Evolutionary conservation across 1,284 basidiomycete species (phyloP).

Genomic region (Cutaneotrichosporon spelunceum): DNA sequence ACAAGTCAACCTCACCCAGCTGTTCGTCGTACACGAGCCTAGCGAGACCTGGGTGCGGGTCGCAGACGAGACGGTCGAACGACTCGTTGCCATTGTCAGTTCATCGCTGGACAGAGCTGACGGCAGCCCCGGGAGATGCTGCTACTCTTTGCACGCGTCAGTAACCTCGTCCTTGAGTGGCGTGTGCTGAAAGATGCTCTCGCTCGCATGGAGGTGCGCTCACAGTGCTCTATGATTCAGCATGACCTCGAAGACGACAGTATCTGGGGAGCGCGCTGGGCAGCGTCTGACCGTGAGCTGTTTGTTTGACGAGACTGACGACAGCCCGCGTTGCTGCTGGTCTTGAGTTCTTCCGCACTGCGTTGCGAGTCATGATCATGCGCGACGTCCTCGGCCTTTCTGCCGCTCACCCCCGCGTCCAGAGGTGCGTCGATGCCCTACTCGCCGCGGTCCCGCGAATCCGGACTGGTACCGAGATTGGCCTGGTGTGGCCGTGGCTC

Average conservation of each 20-base stretch:
- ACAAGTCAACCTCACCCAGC: background rate
- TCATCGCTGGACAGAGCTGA: background rate
- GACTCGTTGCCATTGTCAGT: slow-evolving; percentile 5
- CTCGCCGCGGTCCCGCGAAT: background rate
- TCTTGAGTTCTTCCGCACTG: slow-evolving; percentile 5
- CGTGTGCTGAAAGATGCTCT: background rate
- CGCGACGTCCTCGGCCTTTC: slow-evolving; percentile 1
- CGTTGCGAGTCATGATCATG: slow-evolving; percentile 6
- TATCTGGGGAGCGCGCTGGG: slow-evolving; percentile 1
- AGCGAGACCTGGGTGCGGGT: slow-evolving; percentile 1
- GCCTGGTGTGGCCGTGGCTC: slow-evolving; percentile 8
- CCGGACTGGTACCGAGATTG: slow-evolving; percentile 4
- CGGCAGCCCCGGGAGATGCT: slow-evolving; percentile 4
- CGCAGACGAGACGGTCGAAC: background rate
- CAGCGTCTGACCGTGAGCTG: background rate
- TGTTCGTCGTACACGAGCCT: slow-evolving; percentile 1
- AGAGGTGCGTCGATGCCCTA: background rate
- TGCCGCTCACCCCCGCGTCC: background rate
- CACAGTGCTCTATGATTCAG: slow-evolving; percentile 9
- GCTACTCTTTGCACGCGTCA: slow-evolving; percentile 1
- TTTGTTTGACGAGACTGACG: background rate
- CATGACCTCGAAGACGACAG: slow-evolving; percentile 6
- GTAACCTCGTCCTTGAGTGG: slow-evolving; percentile 3
- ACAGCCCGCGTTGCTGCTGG: background rate
- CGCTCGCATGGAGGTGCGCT: background rate